Percentiles rank a stretch among this genome's conserved stretches.
phyloP scores from a whole-genome alignment of 441 rosid genomes.

The Jatropha podagrica region DNA sequence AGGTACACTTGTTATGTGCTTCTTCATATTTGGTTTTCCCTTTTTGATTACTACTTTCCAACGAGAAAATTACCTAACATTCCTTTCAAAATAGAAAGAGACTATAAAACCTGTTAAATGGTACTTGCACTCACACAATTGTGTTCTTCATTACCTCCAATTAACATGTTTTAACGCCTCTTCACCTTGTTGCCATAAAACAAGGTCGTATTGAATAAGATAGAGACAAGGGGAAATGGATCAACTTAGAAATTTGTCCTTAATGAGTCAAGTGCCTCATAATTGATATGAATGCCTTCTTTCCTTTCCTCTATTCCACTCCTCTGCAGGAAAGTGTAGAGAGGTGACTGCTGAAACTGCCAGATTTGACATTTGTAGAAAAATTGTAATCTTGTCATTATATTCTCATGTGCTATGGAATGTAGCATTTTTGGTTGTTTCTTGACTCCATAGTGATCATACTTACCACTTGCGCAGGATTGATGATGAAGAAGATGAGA shows the following conservation, averaged over 20 bases:
- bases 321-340: neutral
- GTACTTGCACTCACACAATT: neutral
- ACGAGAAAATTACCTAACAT: neutral
- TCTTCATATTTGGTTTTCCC: neutral
- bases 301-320: neutral
- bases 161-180: neutral
- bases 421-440: conserved; percentile 7
- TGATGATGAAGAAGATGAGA: conserved; percentile 85
- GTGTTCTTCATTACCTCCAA: neutral
- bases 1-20: neutral
- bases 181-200: neutral
- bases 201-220: neutral
- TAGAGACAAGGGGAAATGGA: neutral
- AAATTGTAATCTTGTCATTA: neutral
- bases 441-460: neutral
- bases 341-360: neutral
- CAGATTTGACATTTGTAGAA: neutral
- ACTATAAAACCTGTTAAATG: neutral
- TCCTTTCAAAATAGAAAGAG: neutral
- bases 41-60: neutral
- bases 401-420: neutral
- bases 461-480: conserved; percentile 39
- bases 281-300: neutral
- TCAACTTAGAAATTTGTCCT: no score
- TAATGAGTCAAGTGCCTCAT: neutral